phyloP scores from a whole-genome alignment of 306 rosid genomes.

The Vigna trinervia region DNA sequence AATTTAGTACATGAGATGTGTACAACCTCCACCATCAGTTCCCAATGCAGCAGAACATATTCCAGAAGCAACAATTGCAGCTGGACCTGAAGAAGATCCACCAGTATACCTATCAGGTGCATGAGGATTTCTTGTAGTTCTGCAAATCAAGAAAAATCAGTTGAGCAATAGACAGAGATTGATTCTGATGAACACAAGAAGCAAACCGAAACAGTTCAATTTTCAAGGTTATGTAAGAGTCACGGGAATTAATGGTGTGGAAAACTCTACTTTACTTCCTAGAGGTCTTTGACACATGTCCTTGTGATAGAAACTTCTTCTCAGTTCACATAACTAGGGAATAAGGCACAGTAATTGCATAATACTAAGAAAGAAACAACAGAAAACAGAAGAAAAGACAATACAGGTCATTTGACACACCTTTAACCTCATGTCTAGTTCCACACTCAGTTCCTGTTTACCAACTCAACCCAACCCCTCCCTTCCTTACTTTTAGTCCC shows the following conservation, averaged over 20 bases:
- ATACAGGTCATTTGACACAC: conserved; percentile 17
- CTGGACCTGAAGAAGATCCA: conserved; percentile 98
- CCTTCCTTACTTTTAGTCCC: conserved; percentile 18
- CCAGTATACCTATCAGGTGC: conserved; percentile 94
- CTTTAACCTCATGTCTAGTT: conserved; percentile 16
- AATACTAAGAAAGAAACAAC: conserved; percentile 14
- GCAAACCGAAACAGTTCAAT: conserved; percentile 19
- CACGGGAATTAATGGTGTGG: background rate
- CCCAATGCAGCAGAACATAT: conserved; percentile 94
- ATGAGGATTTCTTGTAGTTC: conserved; percentile 96
- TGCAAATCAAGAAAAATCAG: conserved; percentile 53
- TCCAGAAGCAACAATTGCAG: conserved; percentile 97
- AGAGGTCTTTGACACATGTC: conserved; percentile 27
- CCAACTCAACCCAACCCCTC: background rate
- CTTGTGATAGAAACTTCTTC: conserved; percentile 12
- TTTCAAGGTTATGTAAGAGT: background rate
- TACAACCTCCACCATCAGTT: conserved; percentile 97
- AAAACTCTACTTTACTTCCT: conserved; percentile 23
- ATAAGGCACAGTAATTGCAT: conserved; percentile 13
- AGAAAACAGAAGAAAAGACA: conserved; percentile 31
- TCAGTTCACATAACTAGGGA: conserved; percentile 14
- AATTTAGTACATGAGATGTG: conserved; percentile 41
- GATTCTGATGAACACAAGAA: conserved; percentile 31
- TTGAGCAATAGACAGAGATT: conserved; percentile 20
- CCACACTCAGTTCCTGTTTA: conserved; percentile 10